phyloP scores from a whole-genome alignment of 1,284 basidiomycete species.

The Ustilago cynodontis region DNA sequence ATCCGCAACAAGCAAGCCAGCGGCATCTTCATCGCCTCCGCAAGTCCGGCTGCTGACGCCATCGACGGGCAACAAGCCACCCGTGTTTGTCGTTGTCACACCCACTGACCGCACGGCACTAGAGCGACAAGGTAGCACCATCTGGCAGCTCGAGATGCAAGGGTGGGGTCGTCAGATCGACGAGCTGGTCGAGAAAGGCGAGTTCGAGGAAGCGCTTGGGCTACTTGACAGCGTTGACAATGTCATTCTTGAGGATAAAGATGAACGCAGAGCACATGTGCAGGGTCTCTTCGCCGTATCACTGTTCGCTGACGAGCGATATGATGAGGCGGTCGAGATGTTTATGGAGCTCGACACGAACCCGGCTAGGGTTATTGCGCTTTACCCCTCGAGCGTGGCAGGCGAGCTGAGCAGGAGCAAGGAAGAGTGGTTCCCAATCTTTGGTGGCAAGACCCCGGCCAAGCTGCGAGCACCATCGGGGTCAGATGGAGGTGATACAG shows the following conservation, averaged over 20 bases:
- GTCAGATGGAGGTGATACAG: constrained; percentile 19
- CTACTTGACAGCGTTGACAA: constrained; percentile 81
- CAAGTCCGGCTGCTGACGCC: constrained; percentile 51
- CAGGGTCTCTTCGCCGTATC: constrained; percentile 78
- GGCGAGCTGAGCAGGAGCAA: constrained; percentile 80
- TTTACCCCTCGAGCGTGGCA: constrained; percentile 85
- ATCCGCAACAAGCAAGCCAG: constrained; percentile 2
- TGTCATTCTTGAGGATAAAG: constrained; percentile 76
- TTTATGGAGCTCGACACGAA: constrained; percentile 91
- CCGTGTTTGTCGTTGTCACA: constrained; percentile 48
- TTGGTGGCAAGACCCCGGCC: constrained; percentile 78
- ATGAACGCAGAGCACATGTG: constrained; percentile 58
- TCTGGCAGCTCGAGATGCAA: constrained; percentile 82
- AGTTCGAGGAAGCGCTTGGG: constrained; percentile 84
- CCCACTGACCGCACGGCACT: constrained; percentile 42
- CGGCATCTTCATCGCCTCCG: constrained; percentile 28
- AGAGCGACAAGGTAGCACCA: constrained; percentile 70
- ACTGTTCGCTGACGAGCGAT: constrained; percentile 79
- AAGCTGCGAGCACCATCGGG: constrained; percentile 12
- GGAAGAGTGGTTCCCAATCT: constrained; percentile 84
- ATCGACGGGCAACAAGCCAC: constrained; percentile 46
- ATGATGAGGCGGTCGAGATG: constrained; percentile 83
- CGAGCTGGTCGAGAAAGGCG: constrained; percentile 80
- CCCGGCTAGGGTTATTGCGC: constrained; percentile 90
- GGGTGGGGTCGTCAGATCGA: constrained; percentile 86